phyloP scores from a whole-genome alignment of 257 asterid species.

The Capsicum rhomboideum region DNA sequence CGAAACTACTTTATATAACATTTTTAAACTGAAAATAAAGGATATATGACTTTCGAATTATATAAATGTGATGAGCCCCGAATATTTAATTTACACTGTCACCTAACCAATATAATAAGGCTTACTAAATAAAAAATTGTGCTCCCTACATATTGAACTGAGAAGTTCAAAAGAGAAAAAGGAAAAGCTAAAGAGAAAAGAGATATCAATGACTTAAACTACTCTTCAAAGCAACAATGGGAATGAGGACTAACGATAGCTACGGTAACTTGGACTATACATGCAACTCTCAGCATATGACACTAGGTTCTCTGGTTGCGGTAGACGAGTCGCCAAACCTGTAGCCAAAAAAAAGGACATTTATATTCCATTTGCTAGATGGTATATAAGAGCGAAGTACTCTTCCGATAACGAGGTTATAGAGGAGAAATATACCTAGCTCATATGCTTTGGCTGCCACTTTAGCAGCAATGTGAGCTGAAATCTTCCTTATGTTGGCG shows the following conservation, averaged over 20 bases:
- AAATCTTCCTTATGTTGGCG: constrained; percentile 71
- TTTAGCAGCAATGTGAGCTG: constrained; percentile 80
- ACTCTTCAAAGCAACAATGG: background rate
- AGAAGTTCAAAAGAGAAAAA: background rate
- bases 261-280: constrained; percentile 83
- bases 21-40: no score
- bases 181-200: background rate
- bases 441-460: constrained; percentile 92
- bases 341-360: background rate
- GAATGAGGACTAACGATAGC: constrained; percentile 41
- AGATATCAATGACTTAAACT: background rate
- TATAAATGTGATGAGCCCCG: background rate
- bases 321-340: constrained; percentile 89
- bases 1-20: no score
- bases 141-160: background rate
- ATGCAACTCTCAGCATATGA: constrained; percentile 78
- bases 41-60: no score
- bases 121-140: background rate
- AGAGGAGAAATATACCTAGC: constrained; percentile 38
- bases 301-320: constrained; percentile 58
- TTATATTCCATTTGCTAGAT: background rate
- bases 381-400: no score
- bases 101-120: background rate
- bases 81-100: background rate
- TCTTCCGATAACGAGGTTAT: background rate